Base-by-base conservation (phyloP, 2,329 filamentous ascomycete genomes). In the Neofusicoccum kwambonambiense region DNA sequence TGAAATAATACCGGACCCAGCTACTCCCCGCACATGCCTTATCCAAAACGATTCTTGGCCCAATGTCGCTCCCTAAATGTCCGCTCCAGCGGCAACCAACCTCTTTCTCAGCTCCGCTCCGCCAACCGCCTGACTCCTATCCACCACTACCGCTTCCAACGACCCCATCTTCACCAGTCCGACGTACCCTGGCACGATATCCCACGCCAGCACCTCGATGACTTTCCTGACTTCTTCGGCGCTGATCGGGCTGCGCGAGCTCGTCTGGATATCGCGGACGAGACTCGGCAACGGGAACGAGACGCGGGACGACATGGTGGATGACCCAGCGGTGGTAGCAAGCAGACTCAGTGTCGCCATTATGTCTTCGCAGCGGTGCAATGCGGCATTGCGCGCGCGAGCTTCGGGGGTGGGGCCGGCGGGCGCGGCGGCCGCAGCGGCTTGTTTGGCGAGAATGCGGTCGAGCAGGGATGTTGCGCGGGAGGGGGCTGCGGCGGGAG, bases 381-480 rank as follows among this genome's bases (percentile, higher is more conserved):
- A 76, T 2, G 82, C 82, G 0, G 80, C 76, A 57, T 70, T 73
- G n/a, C 81, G 81, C 45, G 79, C 77, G 4, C 80, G 73, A 57
- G 82, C 76, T 12, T 77, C 76, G 34, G 76, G 74, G 0, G 78
- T 77, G 0, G 79, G 80, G 0, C 78, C 75, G 1, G 72, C 68
- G 1, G 79, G 76, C 1, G 75, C 73, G 19, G 71, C 69, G 34
- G 78, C 75, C 4, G 76, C 74, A 27, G 75, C 69, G 31, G 76
- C 75, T 70, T 83, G 80, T 70, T 83, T 84, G 19, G 81, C 81
- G 13, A 82, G 78, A 56, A 84, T 81, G 64, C 82, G 81, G 61
- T 83, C 81, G 45, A 84, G 78, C 19, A 84, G 79, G 49, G 77
- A 79, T 31, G 77, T 76, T 66, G 79, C 77, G 65, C 81, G 80